Percentiles rank a stretch among this genome's conserved stretches.
These are phyloP conservation scores for Trichoderma erinaceum DNA, from an alignment of 495 filamentous ascomycete genomes.

Conservation along the genomic window DNA sequence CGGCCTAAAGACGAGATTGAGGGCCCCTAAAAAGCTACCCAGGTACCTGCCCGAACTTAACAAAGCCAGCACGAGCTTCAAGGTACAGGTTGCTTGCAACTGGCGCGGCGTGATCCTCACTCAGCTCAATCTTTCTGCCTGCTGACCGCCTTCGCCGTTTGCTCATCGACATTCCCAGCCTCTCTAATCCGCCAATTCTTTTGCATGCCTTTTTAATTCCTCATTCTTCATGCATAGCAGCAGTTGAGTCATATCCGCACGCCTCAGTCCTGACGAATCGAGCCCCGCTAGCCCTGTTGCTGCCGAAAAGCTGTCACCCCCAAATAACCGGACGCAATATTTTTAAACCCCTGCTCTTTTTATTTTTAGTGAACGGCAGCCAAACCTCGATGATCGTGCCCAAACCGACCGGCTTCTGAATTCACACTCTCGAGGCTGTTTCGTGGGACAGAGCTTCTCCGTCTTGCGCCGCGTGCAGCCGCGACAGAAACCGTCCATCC, in stretches of 20 bases:
- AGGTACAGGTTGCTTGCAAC: background rate
- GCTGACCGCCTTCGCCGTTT: slow-evolving; percentile 4
- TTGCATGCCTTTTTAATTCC: background rate
- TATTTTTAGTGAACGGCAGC: background rate
- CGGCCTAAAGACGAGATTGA: background rate
- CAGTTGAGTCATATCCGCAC: background rate
- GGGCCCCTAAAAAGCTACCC: background rate
- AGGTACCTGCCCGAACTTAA: background rate
- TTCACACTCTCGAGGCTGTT: background rate
- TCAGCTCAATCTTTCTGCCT: background rate
- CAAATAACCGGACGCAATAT: background rate
- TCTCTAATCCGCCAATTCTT: background rate
- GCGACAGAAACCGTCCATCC: background rate
- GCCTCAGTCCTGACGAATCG: background rate
- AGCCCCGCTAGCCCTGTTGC: slow-evolving; percentile 5
- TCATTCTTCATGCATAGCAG: background rate
- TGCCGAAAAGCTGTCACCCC: slow-evolving; percentile 2
- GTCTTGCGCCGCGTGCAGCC: slow-evolving; percentile 4
- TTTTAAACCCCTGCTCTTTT: background rate
- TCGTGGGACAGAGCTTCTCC: background rate
- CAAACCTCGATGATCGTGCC: slow-evolving; percentile 12
- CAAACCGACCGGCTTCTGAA: background rate
- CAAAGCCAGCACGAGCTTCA: background rate
- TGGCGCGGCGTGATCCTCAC: background rate
- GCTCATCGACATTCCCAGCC: background rate